These are phyloP conservation scores for Delonix regia DNA, from an alignment of 306 rosid species.

Conservation along the genomic window DNA sequence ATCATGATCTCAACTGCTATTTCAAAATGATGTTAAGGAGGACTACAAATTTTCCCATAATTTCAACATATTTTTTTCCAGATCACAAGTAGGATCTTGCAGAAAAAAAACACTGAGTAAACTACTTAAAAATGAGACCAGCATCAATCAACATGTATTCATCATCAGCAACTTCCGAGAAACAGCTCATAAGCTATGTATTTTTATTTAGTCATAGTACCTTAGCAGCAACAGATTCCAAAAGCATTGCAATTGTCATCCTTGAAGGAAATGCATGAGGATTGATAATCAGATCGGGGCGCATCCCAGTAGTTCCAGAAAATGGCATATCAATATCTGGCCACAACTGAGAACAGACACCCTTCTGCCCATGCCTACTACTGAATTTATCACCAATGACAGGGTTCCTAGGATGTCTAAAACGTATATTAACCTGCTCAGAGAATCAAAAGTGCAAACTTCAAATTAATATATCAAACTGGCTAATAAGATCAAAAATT, in stretches of 20 bases:
- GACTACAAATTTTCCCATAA: background rate
- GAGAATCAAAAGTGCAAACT: constrained; percentile 15
- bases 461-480: constrained; percentile 19
- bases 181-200: background rate
- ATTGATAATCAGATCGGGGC: constrained; percentile 97
- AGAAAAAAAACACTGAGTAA: background rate
- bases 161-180: constrained; percentile 1
- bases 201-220: constrained; percentile 43
- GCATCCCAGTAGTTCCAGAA: constrained; percentile 92
- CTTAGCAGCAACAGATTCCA: constrained; percentile 99
- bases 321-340: constrained; percentile 99
- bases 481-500: background rate
- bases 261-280: constrained; percentile 99
- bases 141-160: background rate
- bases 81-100: background rate
- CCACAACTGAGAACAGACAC: constrained; percentile 99
- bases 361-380: constrained; percentile 98
- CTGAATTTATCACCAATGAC: constrained; percentile 96
- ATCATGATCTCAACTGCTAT: background rate
- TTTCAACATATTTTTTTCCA: background rate
- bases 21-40: background rate
- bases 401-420: constrained; percentile 93
- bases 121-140: background rate
- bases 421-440: constrained; percentile 83
- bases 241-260: constrained; percentile 98